These are phyloP conservation scores for Fallopia convolvulus DNA, from an alignment of 148 eudicot genomes.

Conservation along the genomic window DNA sequence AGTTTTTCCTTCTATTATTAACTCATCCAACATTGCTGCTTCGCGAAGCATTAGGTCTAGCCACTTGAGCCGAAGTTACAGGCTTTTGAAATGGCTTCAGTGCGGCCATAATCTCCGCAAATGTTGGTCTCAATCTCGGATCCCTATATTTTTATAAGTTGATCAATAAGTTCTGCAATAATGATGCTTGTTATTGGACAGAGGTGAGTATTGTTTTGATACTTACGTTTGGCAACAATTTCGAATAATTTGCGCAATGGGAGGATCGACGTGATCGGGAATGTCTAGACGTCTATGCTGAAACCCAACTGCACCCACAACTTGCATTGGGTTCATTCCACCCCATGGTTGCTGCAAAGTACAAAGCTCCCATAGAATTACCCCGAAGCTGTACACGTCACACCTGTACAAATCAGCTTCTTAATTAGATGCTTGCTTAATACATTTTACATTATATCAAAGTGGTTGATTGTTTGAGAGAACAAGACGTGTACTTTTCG, in stretches of 20 bases:
- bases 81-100: constrained; percentile 79
- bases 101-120: constrained; percentile 80
- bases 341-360: constrained; percentile 96
- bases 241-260: constrained; percentile 57
- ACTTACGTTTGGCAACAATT: constrained; percentile 97
- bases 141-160: constrained; percentile 33
- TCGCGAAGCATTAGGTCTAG: constrained; percentile 27
- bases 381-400: constrained; percentile 89
- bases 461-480: not conserved
- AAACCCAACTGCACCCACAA: constrained; percentile 97
- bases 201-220: not conserved
- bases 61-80: constrained; percentile 37
- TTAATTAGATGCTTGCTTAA: not conserved
- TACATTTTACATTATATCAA: not conserved
- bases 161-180: too few species aligned
- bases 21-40: constrained; percentile 19
- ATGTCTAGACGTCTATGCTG: constrained; percentile 93
- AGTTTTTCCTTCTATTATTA: not conserved
- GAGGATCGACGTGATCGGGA: constrained; percentile 72
- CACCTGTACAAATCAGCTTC: constrained; percentile 39
- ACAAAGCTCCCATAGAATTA: constrained; percentile 92
- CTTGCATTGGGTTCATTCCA: constrained; percentile 99
- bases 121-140: constrained; percentile 73
- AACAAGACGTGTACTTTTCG: constrained; percentile 52
- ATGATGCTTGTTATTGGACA: not conserved